Base-by-base conservation (phyloP, 495 filamentous ascomycete species). In the Aspergillus baeticus region DNA sequence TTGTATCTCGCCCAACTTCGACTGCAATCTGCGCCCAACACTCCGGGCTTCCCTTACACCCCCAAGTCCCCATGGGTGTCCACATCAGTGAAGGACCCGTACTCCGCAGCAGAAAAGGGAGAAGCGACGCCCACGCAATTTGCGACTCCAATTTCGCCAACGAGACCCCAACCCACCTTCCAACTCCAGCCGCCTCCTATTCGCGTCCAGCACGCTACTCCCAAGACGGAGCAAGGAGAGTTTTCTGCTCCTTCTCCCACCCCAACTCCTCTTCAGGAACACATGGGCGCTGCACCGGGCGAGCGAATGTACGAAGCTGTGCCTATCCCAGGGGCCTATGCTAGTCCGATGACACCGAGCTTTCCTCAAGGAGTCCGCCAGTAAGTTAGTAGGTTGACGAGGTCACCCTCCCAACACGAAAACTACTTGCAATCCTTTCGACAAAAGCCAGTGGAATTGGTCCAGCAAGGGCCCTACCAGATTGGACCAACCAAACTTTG, bases 1-100 rank as follows among this genome's bases (percentile, higher is more conserved):
- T 80, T 98, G 54, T 98, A 97, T 78, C 90, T 98, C 50, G 94
- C 93, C 42, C 94, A 98, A 66, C 84, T 98, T 6, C 91, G 89
- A 60, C 79, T 86, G 8, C 91, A 98, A 72, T 96, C 93, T 18
- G 92, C 91, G 10, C 92, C 92, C 49, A 97, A 98, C 77, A 96
- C 92, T 1, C 92, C 92, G 15, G 90, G 91, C 64, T 90, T 95
- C 73, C 63, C 73, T 31, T 73, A 72, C 57, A 74, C 74, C 5
- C 86, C 87, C 53, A 77, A 78, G 61, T 73, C 73, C 0, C 74
- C 80, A 7, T 72, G 66, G 29, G 68, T 72, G 23, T 67, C 74
- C 1, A 60, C 69, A 18, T 41, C 59, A 5, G 34, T 70, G 5
- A 58, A 69, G 5, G 83, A 88, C 59, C 62, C 69, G 1, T 75